phyloP scores from a whole-genome alignment of 768 basidiomycete genomes.

The Strobilomyces confusus region DNA sequence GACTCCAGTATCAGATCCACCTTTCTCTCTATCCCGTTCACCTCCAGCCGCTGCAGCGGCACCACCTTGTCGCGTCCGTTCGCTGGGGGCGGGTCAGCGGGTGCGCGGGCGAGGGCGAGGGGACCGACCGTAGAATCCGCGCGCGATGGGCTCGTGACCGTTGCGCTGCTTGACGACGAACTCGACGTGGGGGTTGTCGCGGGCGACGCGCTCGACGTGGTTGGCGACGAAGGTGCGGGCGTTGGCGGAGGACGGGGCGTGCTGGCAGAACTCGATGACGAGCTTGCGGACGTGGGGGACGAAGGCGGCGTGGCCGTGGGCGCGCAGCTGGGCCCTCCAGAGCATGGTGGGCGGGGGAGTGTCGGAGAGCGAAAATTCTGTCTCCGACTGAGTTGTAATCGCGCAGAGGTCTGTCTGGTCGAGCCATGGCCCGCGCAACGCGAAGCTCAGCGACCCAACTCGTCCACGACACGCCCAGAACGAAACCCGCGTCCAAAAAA shows the following conservation, averaged over 20 bases:
- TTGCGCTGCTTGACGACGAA: conserved; percentile 75
- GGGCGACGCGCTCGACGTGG: conserved; percentile 61
- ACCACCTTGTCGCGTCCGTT: conserved; percentile 89
- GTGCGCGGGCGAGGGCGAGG: not conserved
- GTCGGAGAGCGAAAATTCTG: conserved; percentile 28
- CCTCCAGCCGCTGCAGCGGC: conserved; percentile 70
- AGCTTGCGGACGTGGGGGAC: conserved; percentile 79
- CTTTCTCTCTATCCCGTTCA: conserved; percentile 71
- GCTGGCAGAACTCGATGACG: conserved; percentile 86
- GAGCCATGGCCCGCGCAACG: conserved; percentile 72
- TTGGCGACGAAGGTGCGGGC: conserved; percentile 66
- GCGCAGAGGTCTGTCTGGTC: too few relatives aligned
- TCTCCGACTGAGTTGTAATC: conserved; percentile 18
- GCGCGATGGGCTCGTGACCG: conserved; percentile 71
- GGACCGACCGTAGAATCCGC: conserved; percentile 73
- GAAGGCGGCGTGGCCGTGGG: conserved; percentile 73
- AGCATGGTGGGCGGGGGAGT: conserved; percentile 25
- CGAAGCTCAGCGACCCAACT: conserved; percentile 49
- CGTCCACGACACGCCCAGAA: conserved; percentile 21
- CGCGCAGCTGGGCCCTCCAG: conserved; percentile 46
- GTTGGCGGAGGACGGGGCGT: conserved; percentile 71
- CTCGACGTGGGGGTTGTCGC: conserved; percentile 77
- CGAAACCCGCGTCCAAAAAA: conserved; percentile 48
- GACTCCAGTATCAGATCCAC: conserved; percentile 81
- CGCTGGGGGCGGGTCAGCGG: conserved; percentile 43